phyloP scores from a whole-genome alignment of 2,329 filamentous ascomycete genomes.

The Aspergillus texensis region DNA sequence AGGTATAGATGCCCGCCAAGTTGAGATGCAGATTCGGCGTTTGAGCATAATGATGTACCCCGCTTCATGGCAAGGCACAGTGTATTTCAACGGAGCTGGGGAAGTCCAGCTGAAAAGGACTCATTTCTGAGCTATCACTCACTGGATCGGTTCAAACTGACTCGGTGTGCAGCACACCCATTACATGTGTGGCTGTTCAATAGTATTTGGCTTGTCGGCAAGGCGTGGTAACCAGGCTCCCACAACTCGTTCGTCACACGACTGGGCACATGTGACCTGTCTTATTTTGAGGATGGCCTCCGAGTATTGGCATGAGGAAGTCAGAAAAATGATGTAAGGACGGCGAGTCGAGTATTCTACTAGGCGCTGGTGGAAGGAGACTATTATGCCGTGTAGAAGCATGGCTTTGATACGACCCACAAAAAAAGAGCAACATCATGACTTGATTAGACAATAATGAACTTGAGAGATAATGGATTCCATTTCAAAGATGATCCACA shows the following conservation, averaged over 20 bases:
- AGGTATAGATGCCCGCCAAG: neutral
- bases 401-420: neutral
- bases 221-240: neutral
- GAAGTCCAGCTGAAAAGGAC: neutral
- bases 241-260: neutral
- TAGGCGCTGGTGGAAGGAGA: neutral
- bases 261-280: constrained; percentile 1
- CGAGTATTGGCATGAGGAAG: neutral
- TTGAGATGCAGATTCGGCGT: neutral
- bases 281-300: neutral
- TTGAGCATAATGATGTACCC: constrained; percentile 1
- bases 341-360: neutral
- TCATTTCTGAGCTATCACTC: neutral
- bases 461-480: neutral
- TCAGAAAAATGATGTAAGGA: neutral
- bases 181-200: constrained; percentile 1
- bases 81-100: neutral
- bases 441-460: constrained; percentile 2
- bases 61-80: neutral
- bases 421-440: neutral
- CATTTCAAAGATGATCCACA: neutral
- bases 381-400: neutral
- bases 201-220: constrained; percentile 4
- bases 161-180: neutral
- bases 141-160: neutral